phyloP scores from a whole-genome alignment of 2,329 filamentous ascomycete species.

The Aureobasidium lini region DNA sequence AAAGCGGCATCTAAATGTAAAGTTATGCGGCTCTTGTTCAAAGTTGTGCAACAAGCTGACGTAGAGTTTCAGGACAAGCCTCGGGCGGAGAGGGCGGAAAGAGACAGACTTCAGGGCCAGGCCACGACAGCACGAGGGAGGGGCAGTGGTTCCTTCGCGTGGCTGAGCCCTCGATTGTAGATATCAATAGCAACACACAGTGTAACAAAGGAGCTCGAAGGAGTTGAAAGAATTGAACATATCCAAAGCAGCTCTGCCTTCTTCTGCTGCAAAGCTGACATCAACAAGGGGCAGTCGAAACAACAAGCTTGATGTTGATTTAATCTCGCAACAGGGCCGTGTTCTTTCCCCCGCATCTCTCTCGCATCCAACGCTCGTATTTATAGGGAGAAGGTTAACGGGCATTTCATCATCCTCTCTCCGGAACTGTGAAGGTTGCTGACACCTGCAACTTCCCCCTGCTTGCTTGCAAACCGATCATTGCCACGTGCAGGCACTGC shows the following conservation, averaged over 20 bases:
- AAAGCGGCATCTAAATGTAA: background rate
- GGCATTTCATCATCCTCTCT: conserved; percentile 5
- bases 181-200: background rate
- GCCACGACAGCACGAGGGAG: conserved; percentile 11
- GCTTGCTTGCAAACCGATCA: background rate
- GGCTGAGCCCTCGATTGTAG: background rate
- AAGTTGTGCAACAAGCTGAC: background rate
- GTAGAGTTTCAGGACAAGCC: background rate
- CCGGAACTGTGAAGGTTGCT: background rate
- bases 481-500: background rate
- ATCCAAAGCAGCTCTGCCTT: background rate
- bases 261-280: background rate
- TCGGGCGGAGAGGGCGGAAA: conserved; percentile 2
- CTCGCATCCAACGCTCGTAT: conserved; percentile 5
- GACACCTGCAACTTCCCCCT: background rate
- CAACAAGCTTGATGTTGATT: background rate
- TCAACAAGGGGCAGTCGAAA: background rate
- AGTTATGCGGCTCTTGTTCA: background rate
- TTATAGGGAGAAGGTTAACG: conserved; percentile 3
- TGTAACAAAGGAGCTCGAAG: background rate
- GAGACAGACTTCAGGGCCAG: background rate
- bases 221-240: background rate
- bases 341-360: background rate
- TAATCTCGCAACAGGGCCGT: conserved; percentile 1
- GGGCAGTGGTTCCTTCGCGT: background rate